A percentile compares a stretch with the other conserved stretches of the same genome.
Conservation (phyloP, 257 asterid species). For the Solanum ossicruentum region DNA sequence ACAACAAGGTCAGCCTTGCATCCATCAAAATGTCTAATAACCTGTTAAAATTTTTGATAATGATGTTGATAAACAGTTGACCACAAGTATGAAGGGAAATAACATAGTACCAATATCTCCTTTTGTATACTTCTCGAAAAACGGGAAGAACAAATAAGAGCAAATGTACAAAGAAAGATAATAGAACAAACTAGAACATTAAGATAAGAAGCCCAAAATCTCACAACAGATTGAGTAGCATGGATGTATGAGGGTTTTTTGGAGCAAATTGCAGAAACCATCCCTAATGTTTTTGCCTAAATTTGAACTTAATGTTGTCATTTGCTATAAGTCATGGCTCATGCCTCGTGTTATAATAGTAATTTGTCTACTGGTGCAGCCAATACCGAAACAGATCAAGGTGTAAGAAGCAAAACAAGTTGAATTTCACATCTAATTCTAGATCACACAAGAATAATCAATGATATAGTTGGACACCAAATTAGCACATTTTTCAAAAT, state of each 20-base stretch:
- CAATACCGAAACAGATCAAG: background rate
- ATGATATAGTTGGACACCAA: background rate
- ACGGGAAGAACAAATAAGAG: background rate
- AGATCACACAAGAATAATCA: background rate
- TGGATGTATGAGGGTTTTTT: background rate
- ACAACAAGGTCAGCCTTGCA: slow-evolving; percentile 99
- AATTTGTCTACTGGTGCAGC: background rate
- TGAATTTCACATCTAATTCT: background rate
- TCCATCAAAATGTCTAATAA: slow-evolving; percentile 97
- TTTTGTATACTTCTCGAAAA: background rate
- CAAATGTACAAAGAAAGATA: background rate
- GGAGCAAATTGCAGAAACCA: background rate
- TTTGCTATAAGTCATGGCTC: background rate
- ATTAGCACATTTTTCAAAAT: background rate
- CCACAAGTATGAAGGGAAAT: background rate
- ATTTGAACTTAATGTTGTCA: background rate
- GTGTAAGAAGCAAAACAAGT: background rate
- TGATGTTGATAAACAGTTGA: background rate
- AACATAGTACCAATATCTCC: background rate
- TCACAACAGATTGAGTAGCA: background rate
- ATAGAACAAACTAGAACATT: background rate
- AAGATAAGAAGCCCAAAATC: background rate
- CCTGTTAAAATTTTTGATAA: slow-evolving; percentile 23
- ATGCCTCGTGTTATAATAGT: background rate
- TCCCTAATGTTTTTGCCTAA: background rate